phyloP scores from a whole-genome alignment of 139 green algal species.

The Volvox africanus region DNA sequence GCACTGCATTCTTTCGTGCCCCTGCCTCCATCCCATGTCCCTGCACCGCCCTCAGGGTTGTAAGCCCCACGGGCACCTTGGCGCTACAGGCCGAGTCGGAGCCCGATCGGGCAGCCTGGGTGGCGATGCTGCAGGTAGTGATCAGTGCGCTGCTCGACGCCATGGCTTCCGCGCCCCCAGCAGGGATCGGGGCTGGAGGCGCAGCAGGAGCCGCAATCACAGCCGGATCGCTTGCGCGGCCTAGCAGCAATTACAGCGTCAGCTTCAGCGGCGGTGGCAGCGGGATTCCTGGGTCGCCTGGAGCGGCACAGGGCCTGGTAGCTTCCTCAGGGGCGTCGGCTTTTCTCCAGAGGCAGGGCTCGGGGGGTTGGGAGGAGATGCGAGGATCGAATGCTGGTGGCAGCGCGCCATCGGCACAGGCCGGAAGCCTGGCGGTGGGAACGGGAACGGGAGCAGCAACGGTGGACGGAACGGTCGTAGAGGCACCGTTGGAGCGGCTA shows the following conservation, averaged over 20 bases:
- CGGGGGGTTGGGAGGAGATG: slow-evolving; percentile 2
- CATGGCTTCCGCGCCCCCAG: not conserved
- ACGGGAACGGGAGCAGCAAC: not conserved
- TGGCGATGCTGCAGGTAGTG: slow-evolving; percentile 56
- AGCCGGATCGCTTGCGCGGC: not conserved
- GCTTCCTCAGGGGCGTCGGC: not conserved
- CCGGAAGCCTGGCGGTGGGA: not conserved
- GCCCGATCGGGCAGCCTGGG: slow-evolving; percentile 83
- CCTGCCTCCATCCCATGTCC: not conserved
- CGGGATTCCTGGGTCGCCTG: not conserved
- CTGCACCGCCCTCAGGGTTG: slow-evolving; percentile 62
- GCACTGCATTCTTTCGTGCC: not conserved
- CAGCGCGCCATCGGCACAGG: not conserved
- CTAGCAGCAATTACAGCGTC: not conserved
- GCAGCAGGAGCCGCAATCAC: not conserved
- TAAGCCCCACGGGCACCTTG: slow-evolving; percentile 81
- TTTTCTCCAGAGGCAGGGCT: not conserved
- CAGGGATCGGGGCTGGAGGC: not conserved
- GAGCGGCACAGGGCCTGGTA: not conserved
- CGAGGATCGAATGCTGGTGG: not conserved
- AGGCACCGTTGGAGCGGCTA: not conserved
- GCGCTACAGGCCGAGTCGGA: slow-evolving; percentile 84
- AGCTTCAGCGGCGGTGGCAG: not conserved
- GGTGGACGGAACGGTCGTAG: not conserved
- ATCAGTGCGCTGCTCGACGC: slow-evolving; percentile 10